phyloP scores from a whole-genome alignment of 2,329 filamentous ascomycete genomes.

The Blastomyces parvus region DNA sequence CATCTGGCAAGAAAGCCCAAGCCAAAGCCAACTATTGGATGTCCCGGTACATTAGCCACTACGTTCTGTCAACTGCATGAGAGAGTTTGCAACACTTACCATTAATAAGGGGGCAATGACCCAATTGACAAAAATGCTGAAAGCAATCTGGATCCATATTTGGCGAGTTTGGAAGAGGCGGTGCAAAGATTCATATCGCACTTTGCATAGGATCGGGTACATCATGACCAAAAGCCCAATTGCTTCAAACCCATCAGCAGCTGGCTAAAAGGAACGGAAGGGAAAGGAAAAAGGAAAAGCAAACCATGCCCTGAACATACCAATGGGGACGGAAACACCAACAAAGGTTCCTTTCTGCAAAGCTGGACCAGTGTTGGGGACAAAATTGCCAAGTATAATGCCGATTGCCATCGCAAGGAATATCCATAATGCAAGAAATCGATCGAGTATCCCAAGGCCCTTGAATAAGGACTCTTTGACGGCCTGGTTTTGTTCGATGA shows the following conservation, averaged over 20 bases:
- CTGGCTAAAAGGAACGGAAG: background rate
- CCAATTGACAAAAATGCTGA: slow-evolving; percentile 74
- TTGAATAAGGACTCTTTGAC: slow-evolving; percentile 30
- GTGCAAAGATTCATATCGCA: slow-evolving; percentile 67
- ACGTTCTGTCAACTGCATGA: background rate
- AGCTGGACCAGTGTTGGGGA: slow-evolving; percentile 50
- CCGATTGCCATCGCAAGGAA: slow-evolving; percentile 68
- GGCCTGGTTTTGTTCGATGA: background rate
- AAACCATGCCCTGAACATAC: slow-evolving; percentile 32
- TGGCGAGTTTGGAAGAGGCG: slow-evolving; percentile 50
- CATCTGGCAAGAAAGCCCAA: slow-evolving; percentile 47
- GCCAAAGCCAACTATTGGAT: slow-evolving; percentile 36
- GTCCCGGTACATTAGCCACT: background rate
- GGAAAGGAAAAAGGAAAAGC: slow-evolving; percentile 10
- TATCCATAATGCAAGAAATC: slow-evolving; percentile 62
- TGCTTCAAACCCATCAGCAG: slow-evolving; percentile 38
- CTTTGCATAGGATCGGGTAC: slow-evolving; percentile 86
- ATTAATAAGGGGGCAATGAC: slow-evolving; percentile 73
- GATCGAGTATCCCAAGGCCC: slow-evolving; percentile 51
- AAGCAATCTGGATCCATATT: slow-evolving; percentile 69
- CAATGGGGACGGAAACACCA: slow-evolving; percentile 58
- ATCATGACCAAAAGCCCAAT: slow-evolving; percentile 82
- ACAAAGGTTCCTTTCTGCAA: slow-evolving; percentile 65
- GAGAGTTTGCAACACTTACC: slow-evolving; percentile 39
- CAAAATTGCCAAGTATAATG: slow-evolving; percentile 67